Conservation (phyloP, 164 flowering plant genomes). For the Nymphaea thermarum region DNA sequence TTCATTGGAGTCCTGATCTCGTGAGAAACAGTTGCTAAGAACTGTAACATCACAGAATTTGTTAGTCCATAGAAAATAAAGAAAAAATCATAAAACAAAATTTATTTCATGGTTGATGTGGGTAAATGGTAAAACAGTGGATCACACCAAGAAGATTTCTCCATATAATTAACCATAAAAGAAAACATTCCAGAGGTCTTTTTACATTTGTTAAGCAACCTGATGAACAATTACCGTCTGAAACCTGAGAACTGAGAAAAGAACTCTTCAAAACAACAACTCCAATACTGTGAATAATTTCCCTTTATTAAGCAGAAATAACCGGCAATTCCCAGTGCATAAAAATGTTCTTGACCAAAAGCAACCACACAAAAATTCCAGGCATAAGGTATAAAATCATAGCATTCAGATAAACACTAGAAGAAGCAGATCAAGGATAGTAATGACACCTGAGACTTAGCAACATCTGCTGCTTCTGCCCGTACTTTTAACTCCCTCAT, state of each 20-base stretch:
- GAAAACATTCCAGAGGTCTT: neutral
- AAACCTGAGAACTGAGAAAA: too few relatives aligned
- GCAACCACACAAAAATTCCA: neutral
- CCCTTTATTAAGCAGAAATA: too few relatives aligned
- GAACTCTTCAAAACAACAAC: too few relatives aligned
- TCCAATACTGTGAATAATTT: too few relatives aligned
- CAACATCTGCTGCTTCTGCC: conserved; percentile 98
- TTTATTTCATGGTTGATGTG: too few relatives aligned
- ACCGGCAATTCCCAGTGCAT: neutral
- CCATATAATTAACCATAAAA: neutral
- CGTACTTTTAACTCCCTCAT: conserved; percentile 79
- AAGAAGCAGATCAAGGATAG: neutral
- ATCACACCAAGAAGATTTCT: neutral
- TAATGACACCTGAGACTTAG: conserved; percentile 78
- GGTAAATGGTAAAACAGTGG: too few relatives aligned
- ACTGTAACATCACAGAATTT: conserved; percentile 24
- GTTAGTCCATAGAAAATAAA: conserved; percentile 7
- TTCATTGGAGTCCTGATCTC: conserved; percentile 98
- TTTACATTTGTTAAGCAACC: neutral
- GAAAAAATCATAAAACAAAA: neutral
- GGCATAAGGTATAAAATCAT: neutral
- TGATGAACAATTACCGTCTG: too few relatives aligned
- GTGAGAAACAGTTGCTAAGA: conserved; percentile 94
- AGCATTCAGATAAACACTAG: neutral
- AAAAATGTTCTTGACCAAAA: neutral